Percentiles rank a stretch among this genome's conserved stretches.
These are phyloP conservation scores for Xerocomus amazonicus DNA, from an alignment of 1,284 basidiomycete genomes.

Conservation along the genomic window DNA sequence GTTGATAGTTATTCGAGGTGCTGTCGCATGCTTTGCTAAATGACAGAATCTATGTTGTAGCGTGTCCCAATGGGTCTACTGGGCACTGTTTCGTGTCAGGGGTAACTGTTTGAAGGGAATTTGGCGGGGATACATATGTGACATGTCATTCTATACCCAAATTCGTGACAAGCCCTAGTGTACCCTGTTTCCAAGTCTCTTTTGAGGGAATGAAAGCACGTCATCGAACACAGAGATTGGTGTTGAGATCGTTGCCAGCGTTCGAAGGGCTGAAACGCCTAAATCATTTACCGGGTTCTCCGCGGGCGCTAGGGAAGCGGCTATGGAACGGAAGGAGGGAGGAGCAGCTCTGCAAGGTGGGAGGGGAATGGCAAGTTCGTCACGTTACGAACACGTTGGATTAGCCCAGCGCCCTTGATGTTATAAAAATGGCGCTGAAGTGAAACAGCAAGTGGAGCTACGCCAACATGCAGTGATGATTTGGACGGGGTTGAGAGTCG, in stretches of 20 bases:
- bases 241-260: neutral
- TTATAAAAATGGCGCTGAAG: neutral
- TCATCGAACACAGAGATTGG: neutral
- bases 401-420: neutral
- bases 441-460: neutral
- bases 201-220: neutral
- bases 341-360: neutral
- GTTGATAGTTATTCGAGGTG: no score
- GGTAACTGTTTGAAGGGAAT: no score
- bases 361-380: no score
- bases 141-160: neutral
- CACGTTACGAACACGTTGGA: neutral
- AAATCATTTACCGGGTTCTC: neutral
- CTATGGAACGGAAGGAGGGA: neutral
- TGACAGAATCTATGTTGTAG: no score
- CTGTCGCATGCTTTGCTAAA: no score
- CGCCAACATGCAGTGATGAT: conserved; percentile 6
- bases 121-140: neutral
- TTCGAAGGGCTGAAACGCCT: neutral
- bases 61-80: no score
- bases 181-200: neutral
- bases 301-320: neutral
- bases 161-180: neutral
- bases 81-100: no score
- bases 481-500: neutral